A percentile compares a stretch with the other conserved stretches of the same genome.
Evolutionary conservation across 108 stramenopile species (phyloP).

Genomic region (Nannochloropsis gaditana): DNA sequence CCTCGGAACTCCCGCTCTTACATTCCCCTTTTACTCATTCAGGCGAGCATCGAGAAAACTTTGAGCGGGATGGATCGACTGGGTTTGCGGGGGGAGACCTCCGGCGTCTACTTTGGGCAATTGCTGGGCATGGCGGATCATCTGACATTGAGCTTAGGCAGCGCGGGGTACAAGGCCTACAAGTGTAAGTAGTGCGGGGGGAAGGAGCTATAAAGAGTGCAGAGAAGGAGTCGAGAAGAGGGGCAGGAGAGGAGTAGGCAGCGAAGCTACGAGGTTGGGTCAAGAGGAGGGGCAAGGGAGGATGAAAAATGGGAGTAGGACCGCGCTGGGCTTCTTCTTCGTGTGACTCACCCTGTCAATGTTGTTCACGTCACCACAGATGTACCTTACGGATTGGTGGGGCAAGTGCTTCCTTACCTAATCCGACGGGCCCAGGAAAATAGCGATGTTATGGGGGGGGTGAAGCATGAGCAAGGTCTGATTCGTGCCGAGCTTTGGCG

Average conservation of each 20-base stretch:
- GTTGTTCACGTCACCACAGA: slow-evolving; percentile 65
- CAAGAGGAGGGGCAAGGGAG: no score
- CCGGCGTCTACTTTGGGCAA: slow-evolving; percentile 77
- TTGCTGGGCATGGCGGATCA: slow-evolving; percentile 83
- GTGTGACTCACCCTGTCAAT: background rate
- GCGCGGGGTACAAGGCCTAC: slow-evolving; percentile 61
- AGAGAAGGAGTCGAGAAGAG: background rate
- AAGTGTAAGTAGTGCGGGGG: background rate
- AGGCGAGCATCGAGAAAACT: slow-evolving; percentile 64
- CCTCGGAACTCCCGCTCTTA: no score
- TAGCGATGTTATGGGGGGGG: slow-evolving; percentile 62
- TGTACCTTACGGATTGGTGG: slow-evolving; percentile 85
- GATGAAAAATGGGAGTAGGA: no score
- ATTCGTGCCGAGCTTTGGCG: slow-evolving; percentile 36
- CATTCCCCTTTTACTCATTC: background rate
- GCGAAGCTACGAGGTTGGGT: no score
- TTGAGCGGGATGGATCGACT: slow-evolving; percentile 65
- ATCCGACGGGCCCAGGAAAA: slow-evolving; percentile 92
- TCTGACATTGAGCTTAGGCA: slow-evolving; percentile 85
- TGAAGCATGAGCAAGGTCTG: slow-evolving; percentile 33
- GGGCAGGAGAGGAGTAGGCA: background rate
- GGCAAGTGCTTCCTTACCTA: slow-evolving; percentile 91
- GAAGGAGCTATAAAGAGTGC: background rate
- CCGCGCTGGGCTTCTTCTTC: slow-evolving; percentile 27
- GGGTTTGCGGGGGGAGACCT: slow-evolving; percentile 51